Evolutionary conservation across 2,329 filamentous ascomycete species (phyloP), one percentile per base, ranked within the genome.

Genomic region (Dactylella cylindrospora): DNA sequence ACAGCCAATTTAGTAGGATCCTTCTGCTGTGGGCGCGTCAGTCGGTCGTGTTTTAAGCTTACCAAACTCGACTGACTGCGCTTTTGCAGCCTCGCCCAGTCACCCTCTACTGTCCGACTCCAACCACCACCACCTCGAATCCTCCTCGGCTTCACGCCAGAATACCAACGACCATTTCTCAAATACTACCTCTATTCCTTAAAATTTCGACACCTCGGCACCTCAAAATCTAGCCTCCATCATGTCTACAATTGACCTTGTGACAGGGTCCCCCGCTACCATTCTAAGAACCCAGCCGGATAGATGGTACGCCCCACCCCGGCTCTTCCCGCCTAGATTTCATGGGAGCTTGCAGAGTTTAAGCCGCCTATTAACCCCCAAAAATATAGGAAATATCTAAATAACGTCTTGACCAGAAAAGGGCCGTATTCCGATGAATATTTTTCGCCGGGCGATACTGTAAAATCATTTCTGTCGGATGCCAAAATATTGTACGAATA

Each of bases 391-490:
- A 84, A 82, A 73, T 85, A 95, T 72, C 80, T 97, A 54, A 84
- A 97, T 74, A 84, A 80, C 65, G 84, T 96, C 66, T 80, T 95
- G 53, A 84, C 79, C 57, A 84, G 84, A 25, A 76, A 80, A 2
- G 91, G 93, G 1, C 89, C 93, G 1, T 95, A 88, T 72, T 90
- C 86, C 26, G 85, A 90, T 66, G 79, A 82, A 22, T 81, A 78
- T 44, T 80, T 76, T 70, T 72, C 75, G 7, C 76, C 77, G 40
- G 79, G 76, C 52, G 74, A 72, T 68, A 77, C 75, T 64, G 77
- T 76, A 53, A 78, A 78, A 68, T 76, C 77, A 61, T 79, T 74
- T 61, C 76, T 89, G 66, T 83, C 86, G 55, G 78, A 78, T 39
- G 83, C 87, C 70, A 93, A 88, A 73, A 79, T 95, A 54, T 73